Conservation (phyloP, 257 asterid species). For the Rauvolfia tetraphylla region DNA sequence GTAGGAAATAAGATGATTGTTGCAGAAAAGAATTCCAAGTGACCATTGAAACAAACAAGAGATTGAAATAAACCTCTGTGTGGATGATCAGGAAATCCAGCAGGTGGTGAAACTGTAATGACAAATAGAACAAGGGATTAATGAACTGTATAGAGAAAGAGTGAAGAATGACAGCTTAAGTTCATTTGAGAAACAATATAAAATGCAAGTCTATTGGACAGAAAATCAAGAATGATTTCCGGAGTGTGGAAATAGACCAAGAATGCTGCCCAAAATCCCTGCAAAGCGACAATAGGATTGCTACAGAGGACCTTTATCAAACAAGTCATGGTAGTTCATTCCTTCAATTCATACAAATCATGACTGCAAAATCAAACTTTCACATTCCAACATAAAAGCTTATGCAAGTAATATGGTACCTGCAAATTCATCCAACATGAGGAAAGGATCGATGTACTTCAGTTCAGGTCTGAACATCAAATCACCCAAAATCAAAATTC, state of each 20-base stretch:
- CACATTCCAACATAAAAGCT: neutral
- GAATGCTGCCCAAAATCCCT: neutral
- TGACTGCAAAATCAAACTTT: neutral
- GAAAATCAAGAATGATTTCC: neutral
- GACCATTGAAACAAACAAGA: neutral
- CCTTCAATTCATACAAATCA: neutral
- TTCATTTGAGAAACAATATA: neutral
- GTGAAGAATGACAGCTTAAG: neutral
- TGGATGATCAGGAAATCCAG: conserved; percentile 98
- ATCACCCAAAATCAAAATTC: conserved; percentile 8
- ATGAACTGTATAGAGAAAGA: neutral
- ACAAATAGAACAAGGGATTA: neutral
- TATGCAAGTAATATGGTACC: conserved; percentile 35
- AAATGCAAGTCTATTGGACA: neutral
- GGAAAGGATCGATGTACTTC: conserved; percentile 82
- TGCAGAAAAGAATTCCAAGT: neutral
- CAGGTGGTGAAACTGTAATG: conserved; percentile 78
- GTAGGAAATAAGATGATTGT: neutral
- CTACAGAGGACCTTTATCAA: neutral
- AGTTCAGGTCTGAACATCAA: conserved; percentile 63
- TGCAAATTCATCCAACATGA: conserved; percentile 80
- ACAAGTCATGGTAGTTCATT: neutral
- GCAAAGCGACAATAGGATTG: neutral
- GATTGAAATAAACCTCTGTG: conserved; percentile 71
- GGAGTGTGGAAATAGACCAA: neutral